phyloP scores from a whole-genome alignment of 768 basidiomycete genomes.

The Coprinellus aureogranulatus region DNA sequence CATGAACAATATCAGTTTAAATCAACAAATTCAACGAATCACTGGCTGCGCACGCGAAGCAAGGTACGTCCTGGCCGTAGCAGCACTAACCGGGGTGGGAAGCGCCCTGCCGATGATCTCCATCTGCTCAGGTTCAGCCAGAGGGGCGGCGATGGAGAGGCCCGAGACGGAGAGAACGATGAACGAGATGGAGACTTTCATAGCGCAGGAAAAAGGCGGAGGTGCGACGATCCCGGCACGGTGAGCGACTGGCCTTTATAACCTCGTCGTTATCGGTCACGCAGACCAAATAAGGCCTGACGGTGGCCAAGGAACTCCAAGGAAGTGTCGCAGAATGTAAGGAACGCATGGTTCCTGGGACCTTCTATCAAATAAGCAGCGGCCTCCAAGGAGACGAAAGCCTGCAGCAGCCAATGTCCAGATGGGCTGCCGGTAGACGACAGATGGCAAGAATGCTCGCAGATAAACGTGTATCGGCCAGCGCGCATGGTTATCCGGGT shows the following conservation, averaged over 20 bases:
- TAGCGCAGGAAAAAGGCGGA: neutral
- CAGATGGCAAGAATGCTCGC: too few species aligned
- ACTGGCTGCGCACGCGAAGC: constrained; percentile 24
- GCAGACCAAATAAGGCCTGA: neutral
- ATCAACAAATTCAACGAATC: too few species aligned
- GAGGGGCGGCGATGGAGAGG: neutral
- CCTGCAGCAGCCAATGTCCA: too few species aligned
- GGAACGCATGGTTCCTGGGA: neutral
- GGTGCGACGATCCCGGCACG: neutral
- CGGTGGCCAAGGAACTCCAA: neutral
- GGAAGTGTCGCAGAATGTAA: neutral
- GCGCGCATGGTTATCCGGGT: too few species aligned
- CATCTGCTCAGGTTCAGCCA: neutral
- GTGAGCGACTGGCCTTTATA: neutral
- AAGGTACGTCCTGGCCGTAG: constrained; percentile 35
- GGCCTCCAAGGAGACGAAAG: too few species aligned
- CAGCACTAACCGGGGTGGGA: constrained; percentile 29
- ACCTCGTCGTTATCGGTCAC: neutral
- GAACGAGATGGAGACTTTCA: neutral
- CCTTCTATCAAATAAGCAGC: neutral
- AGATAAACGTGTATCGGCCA: too few species aligned
- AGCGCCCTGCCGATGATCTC: constrained; percentile 20
- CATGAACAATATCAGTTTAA: too few species aligned
- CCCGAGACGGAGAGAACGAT: neutral
- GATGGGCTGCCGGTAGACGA: too few species aligned